Conservation (phyloP, 2,329 filamentous ascomycete species). For the Fusarium luffae region DNA sequence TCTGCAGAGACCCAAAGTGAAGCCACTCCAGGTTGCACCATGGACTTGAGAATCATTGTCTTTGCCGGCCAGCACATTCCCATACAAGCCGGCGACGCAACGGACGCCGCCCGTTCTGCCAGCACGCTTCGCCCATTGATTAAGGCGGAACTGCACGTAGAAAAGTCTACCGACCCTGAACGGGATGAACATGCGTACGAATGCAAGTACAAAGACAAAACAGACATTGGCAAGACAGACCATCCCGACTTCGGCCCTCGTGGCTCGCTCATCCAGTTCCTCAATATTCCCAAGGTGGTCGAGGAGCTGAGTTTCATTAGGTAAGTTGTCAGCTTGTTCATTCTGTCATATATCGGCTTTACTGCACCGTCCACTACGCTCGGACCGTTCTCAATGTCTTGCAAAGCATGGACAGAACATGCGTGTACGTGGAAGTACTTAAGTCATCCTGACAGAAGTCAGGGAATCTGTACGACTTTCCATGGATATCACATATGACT, state of each 20-base stretch:
- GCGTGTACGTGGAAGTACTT: slow-evolving; percentile 3
- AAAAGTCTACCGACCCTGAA: slow-evolving; percentile 61
- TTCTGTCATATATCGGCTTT: not conserved
- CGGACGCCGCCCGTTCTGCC: slow-evolving; percentile 47
- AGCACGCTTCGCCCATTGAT: slow-evolving; percentile 73
- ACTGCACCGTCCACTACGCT: not conserved
- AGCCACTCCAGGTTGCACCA: slow-evolving; percentile 60
- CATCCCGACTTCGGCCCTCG: slow-evolving; percentile 71
- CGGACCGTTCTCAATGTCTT: slow-evolving; percentile 2
- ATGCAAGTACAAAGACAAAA: slow-evolving; percentile 69
- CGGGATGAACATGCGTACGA: slow-evolving; percentile 54
- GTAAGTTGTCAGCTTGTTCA: slow-evolving; percentile 59
- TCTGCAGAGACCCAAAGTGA: slow-evolving; percentile 56
- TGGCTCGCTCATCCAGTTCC: slow-evolving; percentile 68
- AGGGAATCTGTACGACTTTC: slow-evolving; percentile 1
- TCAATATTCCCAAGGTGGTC: slow-evolving; percentile 67
- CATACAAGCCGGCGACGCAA: slow-evolving; percentile 46
- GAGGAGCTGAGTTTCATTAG: slow-evolving; percentile 78
- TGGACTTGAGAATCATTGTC: slow-evolving; percentile 78
- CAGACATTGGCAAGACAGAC: slow-evolving; percentile 64
- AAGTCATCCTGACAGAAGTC: slow-evolving; percentile 10
- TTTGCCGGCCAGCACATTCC: slow-evolving; percentile 79
- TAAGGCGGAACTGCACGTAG: slow-evolving; percentile 84
- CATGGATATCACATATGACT: slow-evolving; percentile 14
- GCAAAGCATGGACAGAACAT: not conserved